phyloP scores from a whole-genome alignment of 1,284 basidiomycete species.

The Sphagnurus paluster region DNA sequence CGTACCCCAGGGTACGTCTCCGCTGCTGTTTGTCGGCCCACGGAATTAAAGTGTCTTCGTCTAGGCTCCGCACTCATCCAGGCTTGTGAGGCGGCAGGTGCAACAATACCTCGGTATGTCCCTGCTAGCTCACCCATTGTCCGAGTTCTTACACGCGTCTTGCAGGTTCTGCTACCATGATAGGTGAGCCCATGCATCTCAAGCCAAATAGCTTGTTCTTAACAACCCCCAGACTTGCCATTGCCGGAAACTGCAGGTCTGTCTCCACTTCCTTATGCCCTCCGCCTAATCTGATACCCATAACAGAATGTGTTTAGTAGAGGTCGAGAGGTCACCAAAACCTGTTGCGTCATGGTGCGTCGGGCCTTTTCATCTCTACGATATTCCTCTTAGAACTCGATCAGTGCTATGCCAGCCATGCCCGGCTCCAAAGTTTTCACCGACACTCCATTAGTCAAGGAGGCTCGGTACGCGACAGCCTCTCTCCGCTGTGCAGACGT shows the following conservation, averaged over 20 bases:
- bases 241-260: conserved; percentile 94
- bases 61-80: conserved; percentile 92
- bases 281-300: conserved; percentile 14
- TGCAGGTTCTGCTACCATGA: conserved; percentile 92
- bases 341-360: conserved; percentile 84
- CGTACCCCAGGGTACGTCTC: conserved; percentile 78
- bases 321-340: conserved; percentile 94
- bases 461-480: conserved; percentile 68
- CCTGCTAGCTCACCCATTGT: conserved; percentile 15
- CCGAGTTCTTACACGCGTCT: conserved; percentile 12
- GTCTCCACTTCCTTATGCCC: conserved; percentile 25
- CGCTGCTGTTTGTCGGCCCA: background rate
- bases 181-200: conserved; percentile 43
- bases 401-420: conserved; percentile 97
- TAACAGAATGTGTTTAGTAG: conserved; percentile 90
- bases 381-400: conserved; percentile 11
- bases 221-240: conserved; percentile 64
- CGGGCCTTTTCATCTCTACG: background rate
- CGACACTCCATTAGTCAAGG: conserved; percentile 92
- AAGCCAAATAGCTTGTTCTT: background rate
- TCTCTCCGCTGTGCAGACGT: background rate
- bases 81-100: conserved; percentile 89
- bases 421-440: conserved; percentile 96
- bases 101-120: conserved; percentile 71
- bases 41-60: conserved; percentile 16